Conservation (phyloP, 495 filamentous ascomycete species). For the Penicillium fimorum region DNA sequence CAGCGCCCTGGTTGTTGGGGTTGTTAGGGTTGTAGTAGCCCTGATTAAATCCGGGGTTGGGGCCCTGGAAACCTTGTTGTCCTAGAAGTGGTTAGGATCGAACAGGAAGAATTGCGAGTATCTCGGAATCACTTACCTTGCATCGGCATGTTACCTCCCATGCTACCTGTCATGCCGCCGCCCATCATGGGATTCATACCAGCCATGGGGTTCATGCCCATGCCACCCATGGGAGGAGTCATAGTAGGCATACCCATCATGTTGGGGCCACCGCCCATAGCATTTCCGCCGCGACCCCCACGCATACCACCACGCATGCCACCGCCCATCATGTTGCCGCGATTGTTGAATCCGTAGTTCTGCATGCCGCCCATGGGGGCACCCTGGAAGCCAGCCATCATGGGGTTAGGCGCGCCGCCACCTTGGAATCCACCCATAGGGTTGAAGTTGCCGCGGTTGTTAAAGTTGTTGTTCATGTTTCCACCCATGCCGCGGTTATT, state of each 20-base stretch:
- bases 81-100: slow-evolving; percentile 12
- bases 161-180: slow-evolving; percentile 33
- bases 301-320: slow-evolving; percentile 74
- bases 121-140: slow-evolving; percentile 48
- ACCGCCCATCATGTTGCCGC: slow-evolving; percentile 62
- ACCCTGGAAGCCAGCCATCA: slow-evolving; percentile 61
- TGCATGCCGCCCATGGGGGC: slow-evolving; percentile 57
- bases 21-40: slow-evolving; percentile 37
- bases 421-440: slow-evolving; percentile 54
- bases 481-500: slow-evolving; percentile 39
- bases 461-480: slow-evolving; percentile 38
- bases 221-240: slow-evolving; percentile 52
- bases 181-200: slow-evolving; percentile 24
- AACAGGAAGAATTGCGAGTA: neutral
- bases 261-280: slow-evolving; percentile 46
- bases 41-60: slow-evolving; percentile 70
- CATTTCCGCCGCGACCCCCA: slow-evolving; percentile 60
- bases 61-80: slow-evolving; percentile 60
- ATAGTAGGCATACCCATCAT: slow-evolving; percentile 55
- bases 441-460: slow-evolving; percentile 53
- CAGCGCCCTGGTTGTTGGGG: slow-evolving; percentile 59
- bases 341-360: slow-evolving; percentile 56
- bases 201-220: slow-evolving; percentile 55
- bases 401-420: slow-evolving; percentile 45
- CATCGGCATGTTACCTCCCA: slow-evolving; percentile 61